Evolutionary conservation across 108 stramenopile species (phyloP).

Genomic region (Cyclotella sp.): DNA sequence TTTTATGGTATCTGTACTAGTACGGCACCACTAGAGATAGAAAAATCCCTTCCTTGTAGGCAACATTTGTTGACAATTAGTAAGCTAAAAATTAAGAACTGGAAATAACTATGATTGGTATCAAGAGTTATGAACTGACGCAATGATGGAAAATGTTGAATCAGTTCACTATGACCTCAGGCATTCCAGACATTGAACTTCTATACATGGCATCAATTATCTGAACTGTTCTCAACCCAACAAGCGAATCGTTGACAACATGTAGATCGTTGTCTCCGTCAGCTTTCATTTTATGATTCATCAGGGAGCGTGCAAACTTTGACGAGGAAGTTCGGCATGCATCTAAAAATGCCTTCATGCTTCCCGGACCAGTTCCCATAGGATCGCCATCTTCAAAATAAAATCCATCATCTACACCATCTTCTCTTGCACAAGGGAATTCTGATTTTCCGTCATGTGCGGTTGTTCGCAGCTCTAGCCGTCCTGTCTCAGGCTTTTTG

Average conservation of each 20-base stretch:
- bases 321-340: conserved; percentile 31
- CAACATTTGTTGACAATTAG: too few species aligned
- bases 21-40: too few species aligned
- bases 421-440: conserved; percentile 34
- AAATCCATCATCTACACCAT: conserved; percentile 63
- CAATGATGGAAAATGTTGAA: background rate
- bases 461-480: conserved; percentile 54
- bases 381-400: conserved; percentile 76
- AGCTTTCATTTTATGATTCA: background rate
- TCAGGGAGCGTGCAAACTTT: background rate
- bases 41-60: too few species aligned
- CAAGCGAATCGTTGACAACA: conserved; percentile 42
- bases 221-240: conserved; percentile 46
- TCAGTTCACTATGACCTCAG: conserved; percentile 15
- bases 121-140: background rate
- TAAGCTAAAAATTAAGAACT: background rate
- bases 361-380: conserved; percentile 30
- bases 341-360: conserved; percentile 40
- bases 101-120: background rate
- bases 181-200: conserved; percentile 33
- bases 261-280: background rate
- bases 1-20: too few species aligned
- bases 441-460: conserved; percentile 25
- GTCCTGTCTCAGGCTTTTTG: conserved; percentile 54
- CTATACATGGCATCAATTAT: conserved; percentile 45